Evolutionary conservation across 805 yeast species (phyloP).

Genomic region (Schizosaccharomyces octosporus): DNA sequence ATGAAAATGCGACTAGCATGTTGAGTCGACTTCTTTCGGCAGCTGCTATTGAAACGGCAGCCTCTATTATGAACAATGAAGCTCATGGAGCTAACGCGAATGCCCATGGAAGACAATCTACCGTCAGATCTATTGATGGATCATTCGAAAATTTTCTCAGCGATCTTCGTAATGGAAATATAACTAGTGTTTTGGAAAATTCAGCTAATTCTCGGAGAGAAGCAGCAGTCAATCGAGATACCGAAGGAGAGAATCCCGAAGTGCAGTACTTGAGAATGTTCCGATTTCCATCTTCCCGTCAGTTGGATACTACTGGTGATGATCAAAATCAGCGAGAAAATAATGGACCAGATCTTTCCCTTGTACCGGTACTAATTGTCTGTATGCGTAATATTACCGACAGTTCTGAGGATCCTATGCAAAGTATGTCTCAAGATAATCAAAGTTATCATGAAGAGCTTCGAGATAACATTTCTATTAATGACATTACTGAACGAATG

Average conservation of each 20-base stretch:
- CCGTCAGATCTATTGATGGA: background rate
- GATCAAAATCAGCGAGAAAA: background rate
- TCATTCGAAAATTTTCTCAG: background rate
- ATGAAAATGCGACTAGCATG: background rate
- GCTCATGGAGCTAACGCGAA: background rate
- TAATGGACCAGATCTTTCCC: background rate
- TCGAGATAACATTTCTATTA: background rate
- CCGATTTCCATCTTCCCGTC: background rate
- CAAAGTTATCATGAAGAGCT: background rate
- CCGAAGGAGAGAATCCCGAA: conserved; percentile 1
- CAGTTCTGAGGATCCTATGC: background rate
- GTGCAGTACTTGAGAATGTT: background rate
- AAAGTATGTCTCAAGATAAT: background rate
- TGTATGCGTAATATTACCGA: background rate
- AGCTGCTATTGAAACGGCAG: background rate
- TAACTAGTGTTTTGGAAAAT: background rate
- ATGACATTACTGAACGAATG: background rate
- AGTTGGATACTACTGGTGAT: background rate
- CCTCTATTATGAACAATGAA: background rate
- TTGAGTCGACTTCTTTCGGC: background rate
- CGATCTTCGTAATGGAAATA: background rate
- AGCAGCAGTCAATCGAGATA: background rate
- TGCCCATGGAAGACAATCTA: background rate
- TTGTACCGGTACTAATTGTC: background rate
- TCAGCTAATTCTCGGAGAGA: background rate